Conservation (phyloP, 2,329 filamentous ascomycete genomes). For the Pseudogymnoascus sp. region DNA sequence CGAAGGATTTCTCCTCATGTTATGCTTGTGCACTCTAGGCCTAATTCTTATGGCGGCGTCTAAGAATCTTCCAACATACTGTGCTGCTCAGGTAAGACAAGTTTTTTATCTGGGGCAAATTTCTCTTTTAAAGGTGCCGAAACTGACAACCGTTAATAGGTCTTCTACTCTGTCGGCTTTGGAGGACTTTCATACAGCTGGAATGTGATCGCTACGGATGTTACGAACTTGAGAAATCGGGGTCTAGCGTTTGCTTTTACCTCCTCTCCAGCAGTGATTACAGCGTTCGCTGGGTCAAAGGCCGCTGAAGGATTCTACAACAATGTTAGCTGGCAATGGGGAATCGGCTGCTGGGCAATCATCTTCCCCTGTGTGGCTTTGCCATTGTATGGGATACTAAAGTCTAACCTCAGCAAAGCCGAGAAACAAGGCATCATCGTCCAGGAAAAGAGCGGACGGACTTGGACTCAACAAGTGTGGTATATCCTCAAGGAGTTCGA, state of each 20-base stretch:
- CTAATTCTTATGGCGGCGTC: slow-evolving; percentile 60
- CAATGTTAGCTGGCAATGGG: slow-evolving; percentile 56
- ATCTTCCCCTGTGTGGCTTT: slow-evolving; percentile 52
- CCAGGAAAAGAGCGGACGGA: slow-evolving; percentile 20
- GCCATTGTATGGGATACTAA: slow-evolving; percentile 48
- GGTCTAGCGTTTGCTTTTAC: slow-evolving; percentile 47
- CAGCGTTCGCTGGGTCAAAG: slow-evolving; percentile 53
- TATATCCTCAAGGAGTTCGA: slow-evolving; percentile 32
- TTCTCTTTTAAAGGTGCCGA: not conserved
- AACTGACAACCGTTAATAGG: slow-evolving; percentile 28
- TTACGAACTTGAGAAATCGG: slow-evolving; percentile 55
- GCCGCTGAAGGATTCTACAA: slow-evolving; percentile 47
- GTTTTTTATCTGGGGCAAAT: not conserved
- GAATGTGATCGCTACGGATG: slow-evolving; percentile 59
- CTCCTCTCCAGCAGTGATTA: slow-evolving; percentile 57
- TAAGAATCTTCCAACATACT: slow-evolving; percentile 50
- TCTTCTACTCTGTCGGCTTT: slow-evolving; percentile 59
- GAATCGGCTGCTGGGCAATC: slow-evolving; percentile 58
- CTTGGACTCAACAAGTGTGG: slow-evolving; percentile 18
- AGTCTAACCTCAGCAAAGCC: slow-evolving; percentile 21
- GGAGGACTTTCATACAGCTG: slow-evolving; percentile 54
- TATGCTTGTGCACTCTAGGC: slow-evolving; percentile 43
- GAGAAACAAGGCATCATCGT: slow-evolving; percentile 19
- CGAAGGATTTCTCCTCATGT: slow-evolving; percentile 53
- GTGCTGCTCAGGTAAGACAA: slow-evolving; percentile 34